Base-by-base conservation (phyloP, 805 yeast species). In the Hemisphaericaspora nanyangensis region DNA sequence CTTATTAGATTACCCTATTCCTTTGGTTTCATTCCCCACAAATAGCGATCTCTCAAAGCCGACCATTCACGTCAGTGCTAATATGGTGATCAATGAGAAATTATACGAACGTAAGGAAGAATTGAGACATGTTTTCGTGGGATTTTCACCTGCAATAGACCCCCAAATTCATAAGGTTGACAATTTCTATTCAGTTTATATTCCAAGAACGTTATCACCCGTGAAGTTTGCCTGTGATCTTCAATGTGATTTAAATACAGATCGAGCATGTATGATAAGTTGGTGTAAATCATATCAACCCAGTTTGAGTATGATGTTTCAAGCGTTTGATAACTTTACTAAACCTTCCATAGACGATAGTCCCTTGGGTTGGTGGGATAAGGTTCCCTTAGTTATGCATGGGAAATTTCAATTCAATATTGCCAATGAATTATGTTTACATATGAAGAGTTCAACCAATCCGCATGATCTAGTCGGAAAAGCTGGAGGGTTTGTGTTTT, bases 211-310 rank as follows among this genome's bases (percentile, higher is more conserved):
- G 0, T 63, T 82, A 55, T 78, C 83, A 3, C 78, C 83, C 0
- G 72, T 82, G 16, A 82, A 82, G 46, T 63, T 76, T 28, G 72
- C 69, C 55, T 60, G 76, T 22, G 77, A 80, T 47, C 48, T 79
- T 41, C 57, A 64, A 11, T 70, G 79, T 17, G 46, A 58, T 6
- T 68, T 80, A 10, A 56, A 56, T 18, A 71, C 84, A 0, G 54
- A 59, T 1, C 52, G 65, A 15, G 72, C 82, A 3, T 73, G 82
- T 13, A 60, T 70, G 32, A 60, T 82, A 4, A 71, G 80, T 12
- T 82, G 86, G 86, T 76, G 85, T 35, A 76, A 79, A 41, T 69
- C 85, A 0, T 63, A 79, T 33, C 82, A 72, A 45, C 79, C 86
- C 0, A 82, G 80, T 3, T 60, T 79, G 26, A 72, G 72, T 52